Percentiles rank a stretch among this genome's conserved stretches.
phyloP scores from a whole-genome alignment of 1,139 yeast genomes.

The Candida sanyaensis region DNA sequence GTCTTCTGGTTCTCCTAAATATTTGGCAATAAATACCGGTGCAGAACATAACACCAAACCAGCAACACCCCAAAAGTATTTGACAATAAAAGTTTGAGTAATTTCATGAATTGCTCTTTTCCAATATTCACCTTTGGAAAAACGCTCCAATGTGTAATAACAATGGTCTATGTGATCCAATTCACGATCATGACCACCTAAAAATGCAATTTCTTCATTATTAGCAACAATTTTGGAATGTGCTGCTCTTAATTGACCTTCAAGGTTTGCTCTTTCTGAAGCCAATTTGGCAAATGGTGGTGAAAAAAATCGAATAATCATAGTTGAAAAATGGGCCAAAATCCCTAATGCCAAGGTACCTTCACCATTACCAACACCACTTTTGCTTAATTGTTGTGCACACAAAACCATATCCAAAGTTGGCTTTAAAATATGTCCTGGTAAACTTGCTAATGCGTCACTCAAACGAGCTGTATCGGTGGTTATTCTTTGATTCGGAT shows the following conservation, averaged over 20 bases:
- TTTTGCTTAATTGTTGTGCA: constrained; percentile 73
- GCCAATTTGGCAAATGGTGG: constrained; percentile 91
- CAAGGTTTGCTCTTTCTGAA: constrained; percentile 74
- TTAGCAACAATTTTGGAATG: constrained; percentile 81
- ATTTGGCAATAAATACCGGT: constrained; percentile 77
- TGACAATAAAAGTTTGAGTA: constrained; percentile 82
- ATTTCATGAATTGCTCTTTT: constrained; percentile 74
- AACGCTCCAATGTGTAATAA: constrained; percentile 79
- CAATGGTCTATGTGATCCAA: constrained; percentile 75
- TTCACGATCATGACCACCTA: constrained; percentile 81
- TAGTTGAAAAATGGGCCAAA: constrained; percentile 79
- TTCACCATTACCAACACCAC: constrained; percentile 82
- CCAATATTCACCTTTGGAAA: constrained; percentile 75
- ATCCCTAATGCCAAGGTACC: constrained; percentile 82
- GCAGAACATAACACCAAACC: constrained; percentile 87
- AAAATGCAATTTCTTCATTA: constrained; percentile 84
- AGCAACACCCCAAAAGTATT: constrained; percentile 95
- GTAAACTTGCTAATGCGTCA: constrained; percentile 68
- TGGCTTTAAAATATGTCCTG: constrained; percentile 88
- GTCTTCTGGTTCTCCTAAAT: constrained; percentile 49
- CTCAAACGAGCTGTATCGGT: constrained; percentile 80
- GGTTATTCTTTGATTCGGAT: constrained; percentile 82
- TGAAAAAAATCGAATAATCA: constrained; percentile 70
- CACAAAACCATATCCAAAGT: constrained; percentile 78
- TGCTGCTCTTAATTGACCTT: constrained; percentile 80